Evolutionary conservation across 768 basidiomycete species (phyloP), one percentile per base, ranked within the genome.

Genomic region (Leucocoprinus birnbaumii): DNA sequence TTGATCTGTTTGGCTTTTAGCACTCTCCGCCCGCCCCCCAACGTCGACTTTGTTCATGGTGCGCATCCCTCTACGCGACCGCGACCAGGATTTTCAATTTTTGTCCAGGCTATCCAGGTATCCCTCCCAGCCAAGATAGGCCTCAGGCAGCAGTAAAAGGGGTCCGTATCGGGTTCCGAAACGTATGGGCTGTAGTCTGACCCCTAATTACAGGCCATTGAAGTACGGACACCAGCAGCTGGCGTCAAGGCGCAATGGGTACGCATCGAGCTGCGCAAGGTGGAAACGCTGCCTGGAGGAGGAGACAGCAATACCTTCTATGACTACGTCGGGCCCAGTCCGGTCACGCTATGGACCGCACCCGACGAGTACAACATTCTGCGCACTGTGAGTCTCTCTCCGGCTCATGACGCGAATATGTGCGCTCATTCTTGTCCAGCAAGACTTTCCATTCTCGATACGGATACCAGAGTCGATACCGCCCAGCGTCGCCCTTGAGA

Each of bases 211-310:
- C 59, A 94, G 91, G 86, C 91, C 18, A 81, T 98, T 49, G 94
- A 98, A 68, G 80, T 98, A 11, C 85, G 94, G 16, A 77, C 86
- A 4, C 86, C 84, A 25, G 73, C 76, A 2, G 79, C 84, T 58
- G 87, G 89, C 14, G 81, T 91, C 65, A 94, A 93, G 73, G 91
- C 91, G 24, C 91, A 93, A 70, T 96, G 91, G 87, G 87, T 98
- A 22, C 84, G 87, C 59, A 84, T 97, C 57, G 94, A 96, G 71
- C 78, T 97, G 66, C 84, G 91, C 61, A 94, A 94, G 74, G 83
- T 95, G 41, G 95, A 98, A 70, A 87, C 82, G 3, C 79, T 89
- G 44, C 90, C 87, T 1, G 84, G 84, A 19, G 88, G 85, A 21
- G 84, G 86, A 14, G 72, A 76, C 57, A 73, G 78, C 14, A 88